A percentile compares a stretch with the other conserved stretches of the same genome.
Conservation (phyloP, 2,329 filamentous ascomycete species). For the Cercospora janseana region DNA sequence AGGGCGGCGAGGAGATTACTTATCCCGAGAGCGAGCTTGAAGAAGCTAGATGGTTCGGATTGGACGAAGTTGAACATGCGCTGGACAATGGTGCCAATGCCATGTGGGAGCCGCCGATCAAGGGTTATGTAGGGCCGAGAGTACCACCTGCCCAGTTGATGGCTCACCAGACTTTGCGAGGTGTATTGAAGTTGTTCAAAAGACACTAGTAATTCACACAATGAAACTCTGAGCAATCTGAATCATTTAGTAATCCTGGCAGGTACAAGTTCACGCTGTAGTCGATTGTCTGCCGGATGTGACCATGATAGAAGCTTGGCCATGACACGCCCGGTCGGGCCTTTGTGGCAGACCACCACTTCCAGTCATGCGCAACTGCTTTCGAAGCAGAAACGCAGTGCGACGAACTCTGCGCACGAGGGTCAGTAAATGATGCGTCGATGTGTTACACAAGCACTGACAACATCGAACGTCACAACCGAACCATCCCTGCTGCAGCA, state of each 20-base stretch:
- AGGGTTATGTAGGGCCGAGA: constrained; percentile 25
- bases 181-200: constrained; percentile 26
- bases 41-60: constrained; percentile 28
- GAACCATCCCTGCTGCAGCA: background rate
- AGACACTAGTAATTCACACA: background rate
- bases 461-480: constrained; percentile 1
- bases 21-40: constrained; percentile 29
- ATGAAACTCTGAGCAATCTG: background rate
- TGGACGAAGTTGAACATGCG: constrained; percentile 28
- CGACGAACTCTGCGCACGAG: no score
- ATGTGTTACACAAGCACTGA: background rate
- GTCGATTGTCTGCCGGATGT: no score
- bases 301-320: no score
- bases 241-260: background rate
- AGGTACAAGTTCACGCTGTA: no score
- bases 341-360: no score
- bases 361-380: no score
- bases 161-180: constrained; percentile 27
- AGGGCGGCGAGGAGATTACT: constrained; percentile 26
- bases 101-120: constrained; percentile 30
- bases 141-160: constrained; percentile 25
- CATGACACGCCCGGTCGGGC: no score
- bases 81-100: constrained; percentile 26
- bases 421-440: background rate
- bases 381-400: no score